Evolutionary conservation across 768 basidiomycete species (phyloP).

Genomic region (Lactifluus pinguis): DNA sequence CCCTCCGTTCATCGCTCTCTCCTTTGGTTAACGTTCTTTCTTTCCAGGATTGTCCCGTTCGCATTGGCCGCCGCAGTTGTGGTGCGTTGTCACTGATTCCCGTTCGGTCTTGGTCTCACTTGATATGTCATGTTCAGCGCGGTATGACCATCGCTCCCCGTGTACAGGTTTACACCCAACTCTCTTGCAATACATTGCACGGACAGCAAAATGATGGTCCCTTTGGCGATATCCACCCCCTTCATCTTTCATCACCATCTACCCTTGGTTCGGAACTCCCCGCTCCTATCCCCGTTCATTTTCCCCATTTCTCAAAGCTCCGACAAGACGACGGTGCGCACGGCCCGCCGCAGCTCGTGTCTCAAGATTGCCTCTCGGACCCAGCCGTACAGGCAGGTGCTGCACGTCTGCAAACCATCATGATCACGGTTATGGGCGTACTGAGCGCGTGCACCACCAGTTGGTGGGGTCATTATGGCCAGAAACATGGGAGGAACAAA

Average conservation of each 20-base stretch:
- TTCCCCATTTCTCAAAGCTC: slow-evolving; percentile 12
- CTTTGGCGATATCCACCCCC: background rate
- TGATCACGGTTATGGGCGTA: slow-evolving; percentile 68
- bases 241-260: background rate
- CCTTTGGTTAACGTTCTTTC: background rate
- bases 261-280: background rate
- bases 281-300: background rate
- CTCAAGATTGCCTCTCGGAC: slow-evolving; percentile 34
- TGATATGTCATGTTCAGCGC: slow-evolving; percentile 37
- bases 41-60: slow-evolving; percentile 60
- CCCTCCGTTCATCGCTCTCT: background rate
- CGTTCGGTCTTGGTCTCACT: background rate
- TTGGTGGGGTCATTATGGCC: slow-evolving; percentile 79
- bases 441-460: slow-evolving; percentile 78
- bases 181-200: slow-evolving; percentile 57
- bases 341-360: slow-evolving; percentile 32
- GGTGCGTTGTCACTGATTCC: slow-evolving; percentile 32
- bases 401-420: slow-evolving; percentile 64
- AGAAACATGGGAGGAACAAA: slow-evolving; percentile 64
- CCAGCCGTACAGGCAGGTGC: slow-evolving; percentile 59
- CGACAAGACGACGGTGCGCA: slow-evolving; percentile 27
- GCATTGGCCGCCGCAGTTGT: slow-evolving; percentile 57
- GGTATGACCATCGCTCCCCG: slow-evolving; percentile 73
- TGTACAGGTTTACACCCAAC: slow-evolving; percentile 70
- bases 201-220: slow-evolving; percentile 34